phyloP scores from a whole-genome alignment of 768 basidiomycete genomes.

The Panaeolus cyanescens region DNA sequence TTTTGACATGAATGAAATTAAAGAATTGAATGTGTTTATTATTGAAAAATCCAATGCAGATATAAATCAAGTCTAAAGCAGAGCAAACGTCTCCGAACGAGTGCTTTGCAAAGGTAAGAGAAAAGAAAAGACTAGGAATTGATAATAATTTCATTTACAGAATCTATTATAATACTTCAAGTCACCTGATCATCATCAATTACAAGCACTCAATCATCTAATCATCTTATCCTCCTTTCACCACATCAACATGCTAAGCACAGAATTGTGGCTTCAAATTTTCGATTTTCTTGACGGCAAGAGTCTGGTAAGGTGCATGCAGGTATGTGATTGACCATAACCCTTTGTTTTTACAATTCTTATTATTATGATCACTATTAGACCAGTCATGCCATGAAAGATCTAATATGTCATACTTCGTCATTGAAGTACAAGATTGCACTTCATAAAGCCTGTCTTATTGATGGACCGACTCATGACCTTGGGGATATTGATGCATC shows the following conservation, averaged over 20 bases:
- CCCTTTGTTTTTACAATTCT: not conserved
- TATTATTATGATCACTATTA: not conserved
- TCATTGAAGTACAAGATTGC: conserved; percentile 45
- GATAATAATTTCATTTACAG: not conserved
- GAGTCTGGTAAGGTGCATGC: conserved; percentile 10
- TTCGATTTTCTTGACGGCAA: conserved; percentile 11
- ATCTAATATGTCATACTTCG: conserved; percentile 18
- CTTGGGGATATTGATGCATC: conserved; percentile 19
- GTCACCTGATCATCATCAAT: not conserved
- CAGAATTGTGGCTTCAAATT: conserved; percentile 11
- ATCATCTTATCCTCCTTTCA: not conserved
- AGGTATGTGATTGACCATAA: conserved; percentile 6
- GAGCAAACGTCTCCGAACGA: not conserved
- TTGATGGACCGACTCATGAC: conserved; percentile 27
- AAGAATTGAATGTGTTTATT: not conserved
- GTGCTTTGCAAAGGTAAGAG: not conserved
- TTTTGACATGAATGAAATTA: not conserved
- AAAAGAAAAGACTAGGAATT: not conserved
- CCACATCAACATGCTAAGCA: conserved; percentile 1
- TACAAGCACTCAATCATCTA: not conserved
- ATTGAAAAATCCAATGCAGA: not conserved
- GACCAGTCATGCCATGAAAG: not conserved
- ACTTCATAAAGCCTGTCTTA: conserved; percentile 44
- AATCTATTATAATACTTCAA: not conserved
- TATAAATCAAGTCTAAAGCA: not conserved